phyloP scores from a whole-genome alignment of 23 red algal genomes.

The Gracilaria caudata region DNA sequence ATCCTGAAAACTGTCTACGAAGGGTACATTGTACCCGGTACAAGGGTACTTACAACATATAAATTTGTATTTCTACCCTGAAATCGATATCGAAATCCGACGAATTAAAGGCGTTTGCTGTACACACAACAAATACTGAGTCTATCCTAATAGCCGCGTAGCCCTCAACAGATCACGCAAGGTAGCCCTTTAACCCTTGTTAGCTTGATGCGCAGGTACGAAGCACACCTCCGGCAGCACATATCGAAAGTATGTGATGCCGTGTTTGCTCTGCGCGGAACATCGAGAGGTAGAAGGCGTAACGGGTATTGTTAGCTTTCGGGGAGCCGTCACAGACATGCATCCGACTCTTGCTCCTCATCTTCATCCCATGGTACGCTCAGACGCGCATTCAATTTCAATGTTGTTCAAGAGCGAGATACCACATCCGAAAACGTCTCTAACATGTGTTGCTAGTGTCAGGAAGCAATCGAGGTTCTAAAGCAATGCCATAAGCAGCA shows the following conservation, averaged over 20 bases:
- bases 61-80: constrained; percentile 7
- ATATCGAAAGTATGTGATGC: no score
- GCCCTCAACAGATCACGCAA: neutral
- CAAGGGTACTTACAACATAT: no score
- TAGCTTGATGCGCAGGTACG: no score
- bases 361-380: constrained; percentile 66
- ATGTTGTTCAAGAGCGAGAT: no score
- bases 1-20: neutral
- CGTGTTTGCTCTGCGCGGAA: no score
- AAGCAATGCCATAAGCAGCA: constrained; percentile 44
- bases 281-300: no score
- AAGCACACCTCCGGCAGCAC: no score
- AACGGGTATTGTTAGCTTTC: neutral
- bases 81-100: no score
- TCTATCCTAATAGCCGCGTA: neutral
- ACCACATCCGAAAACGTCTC: neutral
- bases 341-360: constrained; percentile 65
- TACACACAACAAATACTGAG: no score
- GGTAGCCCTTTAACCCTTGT: no score
- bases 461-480: constrained; percentile 66
- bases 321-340: neutral
- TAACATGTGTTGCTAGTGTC: constrained; percentile 43
- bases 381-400: neutral
- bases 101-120: neutral
- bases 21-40: no score